phyloP scores from a whole-genome alignment of 306 rosid species.

The Cucumis cinereus region DNA sequence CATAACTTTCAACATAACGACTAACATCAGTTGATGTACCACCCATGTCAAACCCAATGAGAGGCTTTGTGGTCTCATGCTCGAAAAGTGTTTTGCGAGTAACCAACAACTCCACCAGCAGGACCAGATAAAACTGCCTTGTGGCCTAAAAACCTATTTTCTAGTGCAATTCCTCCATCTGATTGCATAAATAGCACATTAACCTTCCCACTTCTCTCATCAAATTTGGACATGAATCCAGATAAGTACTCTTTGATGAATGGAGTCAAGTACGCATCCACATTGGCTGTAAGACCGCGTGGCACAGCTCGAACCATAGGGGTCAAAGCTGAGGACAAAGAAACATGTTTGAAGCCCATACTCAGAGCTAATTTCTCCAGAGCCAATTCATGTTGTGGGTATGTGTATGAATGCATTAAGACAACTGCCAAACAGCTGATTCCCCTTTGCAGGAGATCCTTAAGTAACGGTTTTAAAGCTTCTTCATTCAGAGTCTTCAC shows the following conservation, averaged over 20 bases:
- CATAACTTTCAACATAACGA: conserved; percentile 82
- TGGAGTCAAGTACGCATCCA: conserved; percentile 96
- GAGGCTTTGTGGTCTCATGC: conserved; percentile 72
- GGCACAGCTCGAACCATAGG: conserved; percentile 98
- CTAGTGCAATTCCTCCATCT: conserved; percentile 96
- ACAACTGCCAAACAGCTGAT: conserved; percentile 78
- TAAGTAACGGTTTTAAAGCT: conserved; percentile 42
- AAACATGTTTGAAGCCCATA: conserved; percentile 84
- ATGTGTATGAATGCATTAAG: conserved; percentile 86
- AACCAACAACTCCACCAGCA: conserved; percentile 98
- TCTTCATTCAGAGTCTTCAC: conserved; percentile 59
- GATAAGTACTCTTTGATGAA: conserved; percentile 85
- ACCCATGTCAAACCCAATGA: conserved; percentile 97
- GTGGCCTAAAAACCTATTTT: conserved; percentile 81
- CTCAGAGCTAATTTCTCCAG: conserved; percentile 49
- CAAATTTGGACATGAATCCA: conserved; percentile 81
- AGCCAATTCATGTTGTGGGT: conserved; percentile 61
- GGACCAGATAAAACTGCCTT: conserved; percentile 95
- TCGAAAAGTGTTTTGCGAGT: conserved; percentile 81
- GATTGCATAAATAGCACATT: conserved; percentile 97
- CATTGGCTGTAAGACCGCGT: conserved; percentile 89
- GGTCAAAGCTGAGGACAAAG: conserved; percentile 80
- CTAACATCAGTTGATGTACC: conserved; percentile 98
- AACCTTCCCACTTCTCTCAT: conserved; percentile 53
- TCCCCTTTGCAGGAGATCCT: conserved; percentile 48